phyloP scores from a whole-genome alignment of 768 basidiomycete genomes.

The Boletus subparvulus region DNA sequence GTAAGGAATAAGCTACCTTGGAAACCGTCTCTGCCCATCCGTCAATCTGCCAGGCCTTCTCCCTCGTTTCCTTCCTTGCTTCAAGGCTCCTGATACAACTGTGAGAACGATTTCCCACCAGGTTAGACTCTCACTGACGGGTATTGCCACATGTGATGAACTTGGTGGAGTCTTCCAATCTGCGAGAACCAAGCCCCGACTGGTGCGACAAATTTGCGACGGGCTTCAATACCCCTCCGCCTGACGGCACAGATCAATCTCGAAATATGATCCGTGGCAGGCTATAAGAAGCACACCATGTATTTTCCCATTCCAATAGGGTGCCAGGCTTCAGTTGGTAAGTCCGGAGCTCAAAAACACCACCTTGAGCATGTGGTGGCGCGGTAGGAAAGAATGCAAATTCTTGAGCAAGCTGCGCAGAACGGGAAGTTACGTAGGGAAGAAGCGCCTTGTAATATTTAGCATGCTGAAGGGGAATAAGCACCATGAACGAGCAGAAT shows the following conservation, averaged over 20 bases:
- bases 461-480: conserved; percentile 47
- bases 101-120: conserved; percentile 10
- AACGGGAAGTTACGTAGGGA: conserved; percentile 70
- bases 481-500: background rate
- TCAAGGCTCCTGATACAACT: conserved; percentile 58
- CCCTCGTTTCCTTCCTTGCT: conserved; percentile 77
- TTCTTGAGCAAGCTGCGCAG: conserved; percentile 83
- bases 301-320: conserved; percentile 91
- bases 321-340: conserved; percentile 89
- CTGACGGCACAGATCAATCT: conserved; percentile 38
- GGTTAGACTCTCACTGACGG: conserved; percentile 51
- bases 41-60: conserved; percentile 91
- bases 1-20: conserved; percentile 53
- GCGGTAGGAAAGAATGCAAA: conserved; percentile 94
- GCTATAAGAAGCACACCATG: conserved; percentile 58
- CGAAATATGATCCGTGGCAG: background rate
- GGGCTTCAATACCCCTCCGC: conserved; percentile 93
- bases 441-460: conserved; percentile 71
- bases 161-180: conserved; percentile 79
- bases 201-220: conserved; percentile 81
- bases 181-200: conserved; percentile 94
- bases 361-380: conserved; percentile 83
- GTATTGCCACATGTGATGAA: conserved; percentile 98
- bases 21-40: conserved; percentile 95
- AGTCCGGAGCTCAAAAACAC: conserved; percentile 89